Base-by-base conservation (phyloP, 2,329 filamentous ascomycete species). In the Raffaelea deltoideospora region DNA sequence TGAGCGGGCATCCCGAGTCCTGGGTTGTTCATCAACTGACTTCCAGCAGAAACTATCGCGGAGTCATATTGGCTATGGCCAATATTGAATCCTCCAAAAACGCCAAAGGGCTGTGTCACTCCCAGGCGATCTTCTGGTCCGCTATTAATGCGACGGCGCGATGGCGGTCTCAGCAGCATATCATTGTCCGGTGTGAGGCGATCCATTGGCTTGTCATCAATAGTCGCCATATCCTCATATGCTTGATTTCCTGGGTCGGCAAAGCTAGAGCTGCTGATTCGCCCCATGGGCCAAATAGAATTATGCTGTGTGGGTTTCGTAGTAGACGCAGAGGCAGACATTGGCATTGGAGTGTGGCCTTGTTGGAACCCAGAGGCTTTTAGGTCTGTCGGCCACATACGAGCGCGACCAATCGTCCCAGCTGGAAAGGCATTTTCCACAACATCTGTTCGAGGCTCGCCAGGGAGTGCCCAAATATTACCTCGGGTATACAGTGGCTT, bases 391-490 rank as follows among this genome's bases (percentile, higher is more conserved):
- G 20, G 32, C 44, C 44, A 46, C 4, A 43, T 30, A 4, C 38
- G 39, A 17, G 40, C 27, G 18, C 38, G 38, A 13, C 41, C 39
- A 34, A 45, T 40, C 7, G 37, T 37, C 1, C 61, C 62, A 18
- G 60, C 50, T 14, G 70, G 65, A 35, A 70, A 45, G 24, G 63
- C 53, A 45, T 63, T 53, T 44, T 78, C 73, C 48, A 66, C 69
- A 24, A 63, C 63, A 39, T 77, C 72, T 10, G 71, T 71, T 36
- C 64, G 63, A 45, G 57, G 53, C 49, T 77, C 73, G 17, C 77
- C 72, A 31, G 57, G 57, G 10, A 54, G 51, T 10, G 60, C 49
- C 76, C 75, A 79, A 27, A 59, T 56, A 42, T 53, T 63, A 32
- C 67, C 67, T 15, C 56, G 56, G 20, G 41, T 41, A 26, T 58